A percentile compares a stretch with the other conserved stretches of the same genome.
phyloP scores from a whole-genome alignment of 306 rosid genomes.

The Bauhinia variegata region DNA sequence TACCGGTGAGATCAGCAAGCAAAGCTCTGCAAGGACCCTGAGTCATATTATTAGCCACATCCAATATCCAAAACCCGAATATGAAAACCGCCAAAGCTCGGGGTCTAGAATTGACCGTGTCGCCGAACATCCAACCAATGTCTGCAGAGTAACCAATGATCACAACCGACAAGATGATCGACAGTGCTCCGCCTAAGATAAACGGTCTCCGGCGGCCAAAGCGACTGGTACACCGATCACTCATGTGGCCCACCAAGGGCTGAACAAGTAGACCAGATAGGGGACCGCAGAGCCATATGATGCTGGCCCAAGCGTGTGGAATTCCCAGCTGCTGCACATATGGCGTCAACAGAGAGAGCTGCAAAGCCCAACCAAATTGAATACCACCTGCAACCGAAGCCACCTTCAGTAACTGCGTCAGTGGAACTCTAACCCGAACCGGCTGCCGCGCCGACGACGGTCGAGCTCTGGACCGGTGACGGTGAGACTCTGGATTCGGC shows the following conservation, averaged over 20 bases:
- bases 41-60: conserved; percentile 76
- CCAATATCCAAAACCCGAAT: conserved; percentile 87
- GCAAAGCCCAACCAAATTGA: conserved; percentile 97
- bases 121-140: conserved; percentile 77
- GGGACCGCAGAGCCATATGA: conserved; percentile 92
- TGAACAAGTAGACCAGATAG: conserved; percentile 83
- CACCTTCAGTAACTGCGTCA: conserved; percentile 59
- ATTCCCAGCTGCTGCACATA: conserved; percentile 96
- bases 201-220: conserved; percentile 92
- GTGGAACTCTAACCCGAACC: conserved; percentile 44
- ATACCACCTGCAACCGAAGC: conserved; percentile 91
- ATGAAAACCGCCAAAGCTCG: conserved; percentile 66
- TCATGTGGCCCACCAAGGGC: conserved; percentile 83
- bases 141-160: conserved; percentile 85
- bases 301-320: conserved; percentile 90
- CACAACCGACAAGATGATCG: conserved; percentile 58
- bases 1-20: conserved; percentile 93
- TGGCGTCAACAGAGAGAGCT: conserved; percentile 85
- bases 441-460: conserved; percentile 41
- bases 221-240: conserved; percentile 78
- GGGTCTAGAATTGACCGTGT: conserved; percentile 49
- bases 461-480: conserved; percentile 43
- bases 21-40: conserved; percentile 90
- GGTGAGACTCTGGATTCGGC: conserved; percentile 57
- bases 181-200: conserved; percentile 62